These are phyloP conservation scores for Mortierella sp. DNA, from an alignment of 371 early-diverging fungal genomes.

Conservation along the genomic window DNA sequence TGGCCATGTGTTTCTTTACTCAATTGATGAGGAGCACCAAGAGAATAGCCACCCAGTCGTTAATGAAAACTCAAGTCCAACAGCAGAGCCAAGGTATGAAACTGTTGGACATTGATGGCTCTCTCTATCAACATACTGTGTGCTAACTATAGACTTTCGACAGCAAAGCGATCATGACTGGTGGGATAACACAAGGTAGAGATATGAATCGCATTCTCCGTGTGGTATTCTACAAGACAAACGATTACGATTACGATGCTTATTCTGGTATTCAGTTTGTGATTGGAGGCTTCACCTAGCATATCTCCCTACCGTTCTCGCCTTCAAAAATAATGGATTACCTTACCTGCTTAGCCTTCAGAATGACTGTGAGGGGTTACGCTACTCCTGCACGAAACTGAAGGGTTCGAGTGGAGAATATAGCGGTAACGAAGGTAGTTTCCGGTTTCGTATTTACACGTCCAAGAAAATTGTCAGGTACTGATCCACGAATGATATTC, in stretches of 20 bases:
- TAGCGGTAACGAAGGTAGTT: slow-evolving; percentile 10
- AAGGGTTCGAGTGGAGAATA: neutral
- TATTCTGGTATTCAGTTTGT: slow-evolving; percentile 3
- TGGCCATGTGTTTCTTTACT: slow-evolving; percentile 32
- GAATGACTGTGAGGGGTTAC: slow-evolving; percentile 12
- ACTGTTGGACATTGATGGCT: neutral
- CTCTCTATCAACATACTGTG: neutral
- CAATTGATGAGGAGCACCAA: slow-evolving; percentile 13
- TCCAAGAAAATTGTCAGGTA: no score
- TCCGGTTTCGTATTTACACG: no score
- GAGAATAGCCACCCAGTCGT: neutral
- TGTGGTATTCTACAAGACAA: no score
- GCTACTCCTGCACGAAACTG: slow-evolving; percentile 13
- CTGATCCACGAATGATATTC: neutral
- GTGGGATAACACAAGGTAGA: slow-evolving; percentile 2
- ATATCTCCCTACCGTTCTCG: slow-evolving; percentile 15
- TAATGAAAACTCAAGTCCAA: neutral
- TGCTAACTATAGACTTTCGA: no score
- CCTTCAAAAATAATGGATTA: neutral
- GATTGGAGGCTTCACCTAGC: slow-evolving; percentile 12
- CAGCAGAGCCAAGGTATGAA: slow-evolving; percentile 8
- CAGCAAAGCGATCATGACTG: neutral
- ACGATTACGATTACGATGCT: neutral
- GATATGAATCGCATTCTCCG: neutral
- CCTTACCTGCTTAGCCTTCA: slow-evolving; percentile 25